These are phyloP conservation scores for Hysterium pulicare DNA, from an alignment of 2,329 filamentous ascomycete species.

Conservation along the genomic window DNA sequence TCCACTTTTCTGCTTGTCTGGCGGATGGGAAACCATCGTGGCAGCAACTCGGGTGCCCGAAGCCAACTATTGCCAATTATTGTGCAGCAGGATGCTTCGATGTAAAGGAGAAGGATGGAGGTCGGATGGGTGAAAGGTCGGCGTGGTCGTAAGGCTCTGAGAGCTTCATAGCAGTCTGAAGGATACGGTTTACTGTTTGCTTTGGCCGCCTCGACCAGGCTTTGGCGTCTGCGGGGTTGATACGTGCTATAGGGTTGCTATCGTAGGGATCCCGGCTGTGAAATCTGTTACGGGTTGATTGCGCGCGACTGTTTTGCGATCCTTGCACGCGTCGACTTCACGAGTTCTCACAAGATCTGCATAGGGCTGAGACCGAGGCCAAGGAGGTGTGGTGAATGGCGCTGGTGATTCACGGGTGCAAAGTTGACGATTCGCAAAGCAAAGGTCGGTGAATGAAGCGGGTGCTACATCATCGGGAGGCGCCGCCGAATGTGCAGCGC, in stretches of 20 bases:
- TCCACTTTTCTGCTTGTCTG: slow-evolving; percentile 6
- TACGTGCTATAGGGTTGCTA: slow-evolving; percentile 4
- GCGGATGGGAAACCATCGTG: slow-evolving; percentile 7
- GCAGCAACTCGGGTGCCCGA: background rate
- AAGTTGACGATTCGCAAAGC: background rate
- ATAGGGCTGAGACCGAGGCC: slow-evolving; percentile 2
- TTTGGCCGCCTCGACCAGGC: background rate
- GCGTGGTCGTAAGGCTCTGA: background rate
- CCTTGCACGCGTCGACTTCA: slow-evolving; percentile 4
- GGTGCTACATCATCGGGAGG: background rate
- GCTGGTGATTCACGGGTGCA: background rate
- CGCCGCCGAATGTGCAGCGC: background rate
- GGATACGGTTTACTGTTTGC: background rate
- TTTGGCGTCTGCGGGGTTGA: slow-evolving; percentile 3
- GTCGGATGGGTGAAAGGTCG: background rate
- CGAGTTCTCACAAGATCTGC: background rate
- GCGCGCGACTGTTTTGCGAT: slow-evolving; percentile 2
- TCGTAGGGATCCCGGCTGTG: slow-evolving; percentile 5
- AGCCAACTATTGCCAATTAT: slow-evolving; percentile 3
- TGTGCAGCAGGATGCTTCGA: slow-evolving; percentile 2
- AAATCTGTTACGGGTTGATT: slow-evolving; percentile 6
- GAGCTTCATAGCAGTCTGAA: slow-evolving; percentile 5
- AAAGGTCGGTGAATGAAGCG: background rate
- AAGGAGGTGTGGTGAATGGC: background rate
- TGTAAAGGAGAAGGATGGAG: background rate